These are phyloP conservation scores for Myriangium duriaei DNA, from an alignment of 2,329 filamentous ascomycete genomes.

Conservation along the genomic window DNA sequence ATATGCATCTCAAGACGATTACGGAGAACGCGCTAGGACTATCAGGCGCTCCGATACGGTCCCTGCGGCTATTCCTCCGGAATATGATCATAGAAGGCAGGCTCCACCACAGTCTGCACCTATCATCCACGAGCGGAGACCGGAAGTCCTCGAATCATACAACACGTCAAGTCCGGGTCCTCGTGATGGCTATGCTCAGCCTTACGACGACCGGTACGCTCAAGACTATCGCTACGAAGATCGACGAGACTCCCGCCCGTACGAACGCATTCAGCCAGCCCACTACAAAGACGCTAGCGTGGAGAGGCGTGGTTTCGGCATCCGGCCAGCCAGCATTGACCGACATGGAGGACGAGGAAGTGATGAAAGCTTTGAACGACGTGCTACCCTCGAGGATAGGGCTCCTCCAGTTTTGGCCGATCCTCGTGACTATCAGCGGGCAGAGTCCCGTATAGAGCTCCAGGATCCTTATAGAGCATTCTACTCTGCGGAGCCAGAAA, in stretches of 20 bases:
- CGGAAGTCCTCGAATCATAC: conserved; percentile 9
- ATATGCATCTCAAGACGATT: conserved; percentile 7
- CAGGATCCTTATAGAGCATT: conserved; percentile 8
- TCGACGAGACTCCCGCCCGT: conserved; percentile 27
- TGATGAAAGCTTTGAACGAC: conserved; percentile 30
- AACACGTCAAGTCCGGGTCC: conserved; percentile 15
- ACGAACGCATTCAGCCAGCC: conserved; percentile 22
- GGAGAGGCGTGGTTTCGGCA: conserved; percentile 36
- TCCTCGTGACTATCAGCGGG: conserved; percentile 5
- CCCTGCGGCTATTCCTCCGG: conserved; percentile 1
- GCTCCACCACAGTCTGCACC: conserved; percentile 8
- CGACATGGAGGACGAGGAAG: conserved; percentile 19
- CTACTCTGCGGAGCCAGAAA: not conserved
- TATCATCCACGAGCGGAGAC: conserved; percentile 8
- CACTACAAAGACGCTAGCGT: conserved; percentile 32
- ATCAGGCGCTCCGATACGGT: conserved; percentile 3
- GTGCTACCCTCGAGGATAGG: conserved; percentile 17
- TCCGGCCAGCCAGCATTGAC: conserved; percentile 22
- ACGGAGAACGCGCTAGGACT: conserved; percentile 2
- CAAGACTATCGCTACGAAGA: conserved; percentile 31
- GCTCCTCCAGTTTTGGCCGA: conserved; percentile 8
- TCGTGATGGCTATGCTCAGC: conserved; percentile 14
- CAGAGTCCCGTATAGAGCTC: conserved; percentile 10
- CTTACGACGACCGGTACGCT: conserved; percentile 6
- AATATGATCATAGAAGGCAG: conserved; percentile 1